A percentile compares a stretch with the other conserved stretches of the same genome.
These are phyloP conservation scores for Hymenoscyphus linearis DNA, from an alignment of 2,329 filamentous ascomycete genomes.

Conservation along the genomic window DNA sequence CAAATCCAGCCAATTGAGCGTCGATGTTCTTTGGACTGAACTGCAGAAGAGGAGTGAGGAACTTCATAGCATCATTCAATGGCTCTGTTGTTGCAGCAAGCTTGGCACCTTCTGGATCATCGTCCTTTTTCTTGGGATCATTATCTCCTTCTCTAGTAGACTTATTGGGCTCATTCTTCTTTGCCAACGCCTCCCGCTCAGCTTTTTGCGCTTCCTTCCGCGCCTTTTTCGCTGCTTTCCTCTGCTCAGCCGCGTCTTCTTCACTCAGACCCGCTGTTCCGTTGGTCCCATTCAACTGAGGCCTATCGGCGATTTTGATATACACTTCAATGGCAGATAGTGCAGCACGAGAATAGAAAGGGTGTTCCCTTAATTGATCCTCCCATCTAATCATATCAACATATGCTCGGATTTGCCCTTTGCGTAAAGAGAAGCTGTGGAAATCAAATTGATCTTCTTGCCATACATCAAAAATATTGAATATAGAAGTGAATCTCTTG, in stretches of 20 bases:
- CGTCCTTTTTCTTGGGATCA: constrained; percentile 79
- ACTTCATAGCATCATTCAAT: constrained; percentile 81
- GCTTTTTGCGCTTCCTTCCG: constrained; percentile 71
- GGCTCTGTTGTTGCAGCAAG: constrained; percentile 78
- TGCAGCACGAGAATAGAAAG: constrained; percentile 83
- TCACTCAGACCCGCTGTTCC: constrained; percentile 42
- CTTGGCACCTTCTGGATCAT: constrained; percentile 78
- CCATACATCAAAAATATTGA: constrained; percentile 95
- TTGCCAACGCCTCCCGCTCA: constrained; percentile 75
- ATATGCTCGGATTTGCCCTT: constrained; percentile 92
- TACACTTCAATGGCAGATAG: constrained; percentile 78
- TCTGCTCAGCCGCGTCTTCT: constrained; percentile 63
- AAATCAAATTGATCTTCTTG: constrained; percentile 99
- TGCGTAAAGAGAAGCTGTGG: constrained; percentile 93
- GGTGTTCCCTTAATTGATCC: constrained; percentile 83
- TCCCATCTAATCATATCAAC: constrained; percentile 97
- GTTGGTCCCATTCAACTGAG: constrained; percentile 59
- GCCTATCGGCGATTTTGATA: constrained; percentile 70
- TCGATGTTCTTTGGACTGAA: constrained; percentile 76
- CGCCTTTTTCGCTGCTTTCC: constrained; percentile 86
- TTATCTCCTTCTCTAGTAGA: constrained; percentile 51
- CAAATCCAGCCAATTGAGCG: constrained; percentile 80
- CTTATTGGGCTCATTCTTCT: constrained; percentile 81
- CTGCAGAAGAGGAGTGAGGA: constrained; percentile 74
- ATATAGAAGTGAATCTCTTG: constrained; percentile 84